Evolutionary conservation across 441 rosid species (phyloP).

Genomic region (Geranium incanum): DNA sequence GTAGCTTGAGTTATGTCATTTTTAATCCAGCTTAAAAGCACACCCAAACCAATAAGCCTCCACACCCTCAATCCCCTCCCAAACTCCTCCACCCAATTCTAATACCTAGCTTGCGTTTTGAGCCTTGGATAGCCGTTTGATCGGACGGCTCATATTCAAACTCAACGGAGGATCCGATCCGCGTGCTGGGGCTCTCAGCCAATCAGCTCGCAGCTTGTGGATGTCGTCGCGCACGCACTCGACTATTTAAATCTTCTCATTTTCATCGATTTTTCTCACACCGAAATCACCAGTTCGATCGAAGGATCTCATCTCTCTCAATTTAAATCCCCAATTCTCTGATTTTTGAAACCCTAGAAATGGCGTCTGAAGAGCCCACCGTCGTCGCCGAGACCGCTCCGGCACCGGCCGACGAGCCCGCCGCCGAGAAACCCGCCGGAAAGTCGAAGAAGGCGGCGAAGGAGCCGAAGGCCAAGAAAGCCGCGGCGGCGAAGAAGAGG

Average conservation of each 20-base stretch:
- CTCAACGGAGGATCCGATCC: conserved; percentile 38
- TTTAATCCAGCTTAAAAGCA: conserved; percentile 48
- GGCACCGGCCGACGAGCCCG: conserved; percentile 29
- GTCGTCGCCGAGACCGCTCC: conserved; percentile 24
- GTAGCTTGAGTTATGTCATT: conserved; percentile 26
- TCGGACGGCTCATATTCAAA: conserved; percentile 67
- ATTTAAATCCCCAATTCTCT: no score
- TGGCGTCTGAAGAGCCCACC: conserved; percentile 38
- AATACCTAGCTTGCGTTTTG: conserved; percentile 8
- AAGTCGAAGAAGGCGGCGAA: conserved; percentile 39
- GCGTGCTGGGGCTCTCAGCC: conserved; percentile 35
- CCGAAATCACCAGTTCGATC: neutral
- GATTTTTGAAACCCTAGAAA: conserved; percentile 8
- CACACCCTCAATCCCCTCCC: conserved; percentile 17
- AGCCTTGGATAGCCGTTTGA: conserved; percentile 41
- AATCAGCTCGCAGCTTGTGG: conserved; percentile 44
- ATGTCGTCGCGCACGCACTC: conserved; percentile 25
- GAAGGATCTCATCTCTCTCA: conserved; percentile 13
- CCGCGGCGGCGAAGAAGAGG: conserved; percentile 40
- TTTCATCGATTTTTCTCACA: conserved; percentile 19
- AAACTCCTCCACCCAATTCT: conserved; percentile 18
- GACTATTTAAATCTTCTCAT: conserved; percentile 56
- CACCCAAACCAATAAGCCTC: conserved; percentile 37
- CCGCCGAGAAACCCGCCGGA: conserved; percentile 30
- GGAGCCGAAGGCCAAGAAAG: conserved; percentile 53